Percentiles rank a stretch among this genome's conserved stretches.
Conservation (phyloP, 2,329 filamentous ascomycete genomes). For the Pseudohalonectria lignicola region DNA sequence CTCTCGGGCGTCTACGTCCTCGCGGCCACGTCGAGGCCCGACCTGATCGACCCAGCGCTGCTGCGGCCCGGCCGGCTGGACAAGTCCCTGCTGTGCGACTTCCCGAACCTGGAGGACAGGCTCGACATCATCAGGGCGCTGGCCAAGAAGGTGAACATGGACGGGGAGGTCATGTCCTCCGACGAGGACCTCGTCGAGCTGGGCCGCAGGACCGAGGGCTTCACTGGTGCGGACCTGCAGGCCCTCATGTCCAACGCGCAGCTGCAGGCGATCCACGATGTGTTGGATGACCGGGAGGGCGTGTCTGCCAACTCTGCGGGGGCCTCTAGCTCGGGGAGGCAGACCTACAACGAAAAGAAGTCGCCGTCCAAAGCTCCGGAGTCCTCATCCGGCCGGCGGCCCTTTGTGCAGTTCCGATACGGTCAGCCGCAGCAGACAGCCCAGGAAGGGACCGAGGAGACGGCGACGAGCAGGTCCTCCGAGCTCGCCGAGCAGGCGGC, state of each 20-base stretch:
- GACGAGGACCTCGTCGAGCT: conserved; percentile 57
- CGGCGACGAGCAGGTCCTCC: conserved; percentile 35
- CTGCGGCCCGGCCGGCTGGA: conserved; percentile 86
- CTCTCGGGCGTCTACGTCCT: conserved; percentile 92
- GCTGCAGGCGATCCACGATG: conserved; percentile 91
- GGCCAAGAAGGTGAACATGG: conserved; percentile 69
- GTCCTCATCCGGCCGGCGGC: conserved; percentile 20
- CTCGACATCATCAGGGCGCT: conserved; percentile 81
- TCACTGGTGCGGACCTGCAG: conserved; percentile 89
- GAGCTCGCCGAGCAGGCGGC: conserved; percentile 64
- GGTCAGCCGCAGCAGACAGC: conserved; percentile 44
- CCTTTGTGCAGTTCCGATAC: conserved; percentile 78
- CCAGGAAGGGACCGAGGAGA: conserved; percentile 22
- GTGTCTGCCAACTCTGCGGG: conserved; percentile 15
- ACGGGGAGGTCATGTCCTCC: conserved; percentile 48
- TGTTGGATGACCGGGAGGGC: conserved; percentile 52
- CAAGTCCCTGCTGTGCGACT: conserved; percentile 84
- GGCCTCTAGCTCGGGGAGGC: conserved; percentile 2
- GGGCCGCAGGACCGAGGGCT: conserved; percentile 72
- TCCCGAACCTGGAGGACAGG: conserved; percentile 70
- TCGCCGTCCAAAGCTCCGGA: conserved; percentile 15
- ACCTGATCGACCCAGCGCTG: conserved; percentile 89
- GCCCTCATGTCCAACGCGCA: conserved; percentile 94
- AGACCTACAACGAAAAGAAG: conserved; percentile 8
- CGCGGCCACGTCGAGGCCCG: conserved; percentile 84